Base-by-base conservation (phyloP, 2,329 filamentous ascomycete species). In the Trichoderma pleuroti region DNA sequence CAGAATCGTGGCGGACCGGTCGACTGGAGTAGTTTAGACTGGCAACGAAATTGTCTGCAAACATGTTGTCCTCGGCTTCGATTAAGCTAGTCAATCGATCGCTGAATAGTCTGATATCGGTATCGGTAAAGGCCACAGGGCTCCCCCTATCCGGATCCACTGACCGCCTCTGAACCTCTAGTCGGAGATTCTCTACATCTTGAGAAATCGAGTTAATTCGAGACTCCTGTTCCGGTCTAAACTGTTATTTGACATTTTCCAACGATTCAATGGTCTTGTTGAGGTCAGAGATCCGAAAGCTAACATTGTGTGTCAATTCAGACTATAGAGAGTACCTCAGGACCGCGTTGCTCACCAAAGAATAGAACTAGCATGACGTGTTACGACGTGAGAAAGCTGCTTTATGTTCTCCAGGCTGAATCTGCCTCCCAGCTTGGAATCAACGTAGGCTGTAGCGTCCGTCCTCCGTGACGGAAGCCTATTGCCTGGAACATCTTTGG, bases 321-420 rank as follows among this genome's bases (percentile, higher is more conserved):
- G 2, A n/a, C 16, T 1, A 11, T 18, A 1, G 18, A 18, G 3
- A 4, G 36, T 1, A 42, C 3, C 9, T 21, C 4, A 21, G 10
- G 42, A 6, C 5, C 5, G 42, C 2, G 42, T 21, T 1, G 2
- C n/a, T 46, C 10, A 21, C 42, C 4, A 21, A 0, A 49, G n/a
- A 7, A 49, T 49, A 0, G 42, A 49, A 11, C 42, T 11, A n/a
- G 42, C 9, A 49, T 49, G n/a, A 21, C 42, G n/a, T n/a, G 42
- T 21, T 21, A 49, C 1, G 0, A 6, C n/a, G 42, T 49, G 42
- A 12, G 42, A 49, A 0, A 49, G 42, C 42, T n/a, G 42, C n/a
- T 49, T 21, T 49, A n/a, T n/a, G 1, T 21, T 49, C 42, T 49
- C 42, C 3, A 0, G 5, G 10, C 4, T 12, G 4, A 49, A 12